A percentile compares a stretch with the other conserved stretches of the same genome.
Conservation (phyloP, 495 filamentous ascomycete species). For the Beverwykella pulmonaria region DNA sequence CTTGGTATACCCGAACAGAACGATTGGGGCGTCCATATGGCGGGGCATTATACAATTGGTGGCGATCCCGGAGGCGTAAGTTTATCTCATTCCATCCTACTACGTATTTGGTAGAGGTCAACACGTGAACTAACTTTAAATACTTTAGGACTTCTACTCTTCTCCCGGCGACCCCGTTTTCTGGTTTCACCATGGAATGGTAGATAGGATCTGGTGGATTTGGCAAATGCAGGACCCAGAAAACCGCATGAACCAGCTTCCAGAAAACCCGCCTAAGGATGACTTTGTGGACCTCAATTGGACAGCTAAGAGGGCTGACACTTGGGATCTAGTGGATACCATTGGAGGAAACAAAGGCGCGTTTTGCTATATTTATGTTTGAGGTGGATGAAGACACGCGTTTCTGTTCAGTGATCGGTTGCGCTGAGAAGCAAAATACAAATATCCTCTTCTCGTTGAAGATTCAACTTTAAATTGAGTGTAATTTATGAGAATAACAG, state of each 20-base stretch:
- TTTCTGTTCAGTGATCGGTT: no score
- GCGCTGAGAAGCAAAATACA: no score
- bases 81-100: neutral
- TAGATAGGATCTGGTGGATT: slow-evolving; percentile 71
- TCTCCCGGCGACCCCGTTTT: slow-evolving; percentile 37
- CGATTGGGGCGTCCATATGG: slow-evolving; percentile 36
- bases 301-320: slow-evolving; percentile 10
- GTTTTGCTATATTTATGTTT: slow-evolving; percentile 38
- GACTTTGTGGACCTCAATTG: slow-evolving; percentile 30
- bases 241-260: slow-evolving; percentile 29
- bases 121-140: no score
- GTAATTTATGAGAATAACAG: no score
- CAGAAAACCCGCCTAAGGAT: slow-evolving; percentile 20
- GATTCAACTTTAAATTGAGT: no score
- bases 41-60: slow-evolving; percentile 32
- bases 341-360: slow-evolving; percentile 27
- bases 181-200: slow-evolving; percentile 49
- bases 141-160: slow-evolving; percentile 34
- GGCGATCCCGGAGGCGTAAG: slow-evolving; percentile 42
- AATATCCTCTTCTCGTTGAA: no score
- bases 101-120: no score
- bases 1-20: slow-evolving; percentile 52
- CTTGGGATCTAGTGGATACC: slow-evolving; percentile 20
- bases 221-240: slow-evolving; percentile 59
- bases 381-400: no score